Base-by-base conservation (phyloP, 1,284 basidiomycete species). In the Ustilago trichophora region DNA sequence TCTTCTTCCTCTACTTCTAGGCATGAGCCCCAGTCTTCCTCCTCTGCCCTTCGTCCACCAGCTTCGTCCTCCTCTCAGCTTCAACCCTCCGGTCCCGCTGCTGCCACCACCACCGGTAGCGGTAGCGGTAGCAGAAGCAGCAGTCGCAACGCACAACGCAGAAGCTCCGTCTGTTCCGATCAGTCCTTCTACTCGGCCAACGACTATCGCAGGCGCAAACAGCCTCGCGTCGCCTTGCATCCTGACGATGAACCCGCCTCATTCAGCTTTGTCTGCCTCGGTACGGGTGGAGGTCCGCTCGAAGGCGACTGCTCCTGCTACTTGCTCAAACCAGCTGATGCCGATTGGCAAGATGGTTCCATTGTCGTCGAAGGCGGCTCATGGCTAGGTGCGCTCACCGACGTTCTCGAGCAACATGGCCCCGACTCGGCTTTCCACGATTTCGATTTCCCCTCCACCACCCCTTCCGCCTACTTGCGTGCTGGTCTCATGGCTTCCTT, bases 231-330 rank as follows among this genome's bases (percentile, higher is more conserved):
- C 15, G 43, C 59, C 3, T 51, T 69, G n/a, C 66, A 69, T 37
- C 70, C 65, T 8, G 34, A 51, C 15, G 47, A 63, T 29, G 53
- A 66, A 33, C 49, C 63, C 6, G 51, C 73, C 3, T 66, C 67
- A 2, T 80, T 80, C 59, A 68, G 72, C 37, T 74, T 77, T 36
- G 75, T 80, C 34, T 80, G 77, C 42, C 72, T 83, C 37, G 83
- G 83, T 13, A 81, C 80, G 3, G 83, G 83, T n/a, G 83, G 83
- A 2, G 83, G 83, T 12, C 83, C 83, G 0, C 46, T 82, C 18
- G 83, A 83, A 57, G 77, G 69, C 11, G 80, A 84, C 46, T 76
- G 83, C 32, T 81, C 78, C 6, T 80, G 77, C 38, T 83, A 82
- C 58, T 57, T 83, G 16, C 64, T 83, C 69, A 83, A 83, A 55